Percentiles rank a stretch among this genome's conserved stretches.
Conservation (phyloP, 106 monocot species). For the Vanilla planifolia region DNA sequence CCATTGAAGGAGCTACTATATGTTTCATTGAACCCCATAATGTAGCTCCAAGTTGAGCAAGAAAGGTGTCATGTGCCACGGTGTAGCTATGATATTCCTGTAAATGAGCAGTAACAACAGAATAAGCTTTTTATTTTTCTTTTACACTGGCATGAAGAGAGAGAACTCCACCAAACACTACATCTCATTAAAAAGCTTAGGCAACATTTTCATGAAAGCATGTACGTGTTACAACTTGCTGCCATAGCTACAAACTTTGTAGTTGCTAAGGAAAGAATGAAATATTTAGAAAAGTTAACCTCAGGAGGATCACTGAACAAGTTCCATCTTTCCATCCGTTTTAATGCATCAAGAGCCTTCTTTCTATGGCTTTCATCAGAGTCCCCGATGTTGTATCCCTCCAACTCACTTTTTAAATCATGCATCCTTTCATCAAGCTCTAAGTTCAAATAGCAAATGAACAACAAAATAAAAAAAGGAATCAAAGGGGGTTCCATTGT, state of each 20-base stretch:
- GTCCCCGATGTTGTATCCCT: conserved; percentile 66
- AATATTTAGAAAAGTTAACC: conserved; percentile 27
- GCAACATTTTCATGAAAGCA: neutral
- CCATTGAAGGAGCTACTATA: conserved; percentile 83
- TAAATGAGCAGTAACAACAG: neutral
- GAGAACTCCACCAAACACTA: neutral
- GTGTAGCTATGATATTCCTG: conserved; percentile 83
- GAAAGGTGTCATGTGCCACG: conserved; percentile 94
- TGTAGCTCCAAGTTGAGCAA: conserved; percentile 85
- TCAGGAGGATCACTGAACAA: conserved; percentile 71
- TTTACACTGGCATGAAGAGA: neutral
- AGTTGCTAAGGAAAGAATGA: neutral
- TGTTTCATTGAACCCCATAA: conserved; percentile 90
- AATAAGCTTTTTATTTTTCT: neutral
- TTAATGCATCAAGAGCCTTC: conserved; percentile 86
- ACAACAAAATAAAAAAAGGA: neutral
- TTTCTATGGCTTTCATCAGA: conserved; percentile 64
- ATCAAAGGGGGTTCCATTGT: too few species aligned
- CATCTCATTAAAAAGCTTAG: neutral
- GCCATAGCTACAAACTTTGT: neutral
- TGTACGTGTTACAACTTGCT: neutral
- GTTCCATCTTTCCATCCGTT: conserved; percentile 92
- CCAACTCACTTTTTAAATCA: conserved; percentile 84
- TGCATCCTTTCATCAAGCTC: conserved; percentile 96
- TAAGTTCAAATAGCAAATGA: conserved; percentile 18